Evolutionary conservation across 192 early-diverging fungal species (phyloP).

Genomic region (Funneliformis geosporum): DNA sequence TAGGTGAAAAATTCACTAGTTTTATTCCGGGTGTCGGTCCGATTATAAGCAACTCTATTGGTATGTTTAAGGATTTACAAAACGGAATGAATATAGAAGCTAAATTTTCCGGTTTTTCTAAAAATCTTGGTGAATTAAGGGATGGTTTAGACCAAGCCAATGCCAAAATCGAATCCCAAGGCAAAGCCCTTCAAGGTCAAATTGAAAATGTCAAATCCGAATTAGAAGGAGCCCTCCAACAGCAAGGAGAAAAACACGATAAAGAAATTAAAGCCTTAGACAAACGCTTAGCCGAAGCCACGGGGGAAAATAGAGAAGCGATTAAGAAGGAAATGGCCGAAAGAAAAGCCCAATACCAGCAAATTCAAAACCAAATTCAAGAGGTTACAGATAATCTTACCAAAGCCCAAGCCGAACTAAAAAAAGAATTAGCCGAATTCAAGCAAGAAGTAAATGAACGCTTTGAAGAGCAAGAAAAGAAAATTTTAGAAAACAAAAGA

Average conservation of each 20-base stretch:
- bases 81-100: too few species aligned
- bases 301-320: background rate
- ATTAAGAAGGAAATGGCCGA: background rate
- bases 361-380: background rate
- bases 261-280: conserved; percentile 10
- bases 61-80: too few species aligned
- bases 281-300: background rate
- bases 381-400: conserved; percentile 5
- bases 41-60: too few species aligned
- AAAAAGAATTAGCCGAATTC: background rate
- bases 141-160: background rate
- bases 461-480: conserved; percentile 18
- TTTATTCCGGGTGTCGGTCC: too few species aligned
- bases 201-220: conserved; percentile 2
- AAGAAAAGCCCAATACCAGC: background rate
- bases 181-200: background rate
- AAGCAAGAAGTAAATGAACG: background rate
- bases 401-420: background rate
- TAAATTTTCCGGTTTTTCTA: background rate
- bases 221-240: background rate
- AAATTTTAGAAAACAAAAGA: background rate
- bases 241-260: conserved; percentile 23
- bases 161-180: conserved; percentile 1
- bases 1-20: too few species aligned
- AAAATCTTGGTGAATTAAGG: background rate